These are phyloP conservation scores for Petrea volubilis DNA, from an alignment of 257 asterid genomes.

Conservation along the genomic window DNA sequence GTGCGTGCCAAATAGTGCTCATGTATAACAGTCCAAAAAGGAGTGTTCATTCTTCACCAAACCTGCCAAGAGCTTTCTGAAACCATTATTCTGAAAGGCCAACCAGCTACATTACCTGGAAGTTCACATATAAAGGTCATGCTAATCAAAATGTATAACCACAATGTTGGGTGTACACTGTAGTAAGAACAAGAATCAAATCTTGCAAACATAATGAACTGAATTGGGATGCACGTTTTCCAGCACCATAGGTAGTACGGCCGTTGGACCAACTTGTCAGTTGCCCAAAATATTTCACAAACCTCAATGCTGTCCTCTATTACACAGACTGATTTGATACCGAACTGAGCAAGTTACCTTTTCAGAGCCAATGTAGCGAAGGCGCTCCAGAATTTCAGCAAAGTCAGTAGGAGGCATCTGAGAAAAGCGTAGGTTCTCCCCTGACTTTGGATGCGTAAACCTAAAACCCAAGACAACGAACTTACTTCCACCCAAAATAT, in stretches of 20 bases:
- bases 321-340: not conserved
- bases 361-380: conserved; percentile 55
- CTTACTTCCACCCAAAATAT: not conserved
- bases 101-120: conserved; percentile 12
- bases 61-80: not conserved
- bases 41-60: not conserved
- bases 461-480: conserved; percentile 34
- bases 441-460: conserved; percentile 76
- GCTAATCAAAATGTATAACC: not conserved
- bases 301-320: not conserved
- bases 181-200: not conserved
- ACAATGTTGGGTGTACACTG: not conserved
- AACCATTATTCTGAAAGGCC: not conserved
- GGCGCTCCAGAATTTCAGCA: conserved; percentile 54
- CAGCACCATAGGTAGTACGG: not conserved
- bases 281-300: not conserved
- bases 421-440: conserved; percentile 60
- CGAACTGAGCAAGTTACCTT: conserved; percentile 39
- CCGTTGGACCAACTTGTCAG: no score
- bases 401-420: conserved; percentile 84
- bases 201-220: not conserved
- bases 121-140: not conserved
- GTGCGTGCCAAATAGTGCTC: not conserved
- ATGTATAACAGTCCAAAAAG: no score
- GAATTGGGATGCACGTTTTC: not conserved